Evolutionary conservation across 2,329 filamentous ascomycete species (phyloP), one percentile per base, ranked within the genome.

Genomic region (Beauveria medogensis): DNA sequence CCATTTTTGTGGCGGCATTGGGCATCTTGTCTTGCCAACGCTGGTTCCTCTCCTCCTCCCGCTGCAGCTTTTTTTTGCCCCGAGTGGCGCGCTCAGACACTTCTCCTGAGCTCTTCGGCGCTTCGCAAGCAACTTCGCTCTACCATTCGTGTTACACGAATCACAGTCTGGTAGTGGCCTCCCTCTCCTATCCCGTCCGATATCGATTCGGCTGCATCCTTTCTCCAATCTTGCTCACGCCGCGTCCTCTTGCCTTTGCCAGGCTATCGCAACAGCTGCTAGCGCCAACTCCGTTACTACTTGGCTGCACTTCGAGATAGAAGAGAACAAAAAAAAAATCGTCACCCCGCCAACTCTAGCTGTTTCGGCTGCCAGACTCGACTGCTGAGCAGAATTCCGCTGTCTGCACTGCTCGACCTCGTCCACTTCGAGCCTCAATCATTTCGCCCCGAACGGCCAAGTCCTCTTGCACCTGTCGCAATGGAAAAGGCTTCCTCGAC

Each of bases 31-130:
- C 20, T 16, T 48, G 20, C 41, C 55, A 34, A 40, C 28, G 26
- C n/a, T 20, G 12, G 12, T 22, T 43, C 55, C 30, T 24, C 34
- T 47, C 41, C 43, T 51, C 47, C 22, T n/a, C 22, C 37, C 18
- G 12, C 47, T 18, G 44, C 55, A 50, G 44, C 51, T 37, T 59
- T 59, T 59, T 60, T 58, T 52, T 43, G 14, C 20, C 24, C 14
- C 9, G 26, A 54, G 40, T 54, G 50, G 57, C 50, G 57, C 57
- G 48, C 57, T 60, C 57, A 60, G 57, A 60, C 57, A 59, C 57
- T 37, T 60, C 57, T 60, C 57, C 57, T 60, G 48, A 60, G 50
- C 57, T 46, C 47, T 48, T 26, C 26, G 28, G 50, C 57, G 44
- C 47, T 48, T 26, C 40, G 46, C 56, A 59, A 37, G 22, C 57